Percentiles rank a stretch among this genome's conserved stretches.
Conservation (phyloP, 2,329 filamentous ascomycete genomes). For the Chaetothyriales sp. region DNA sequence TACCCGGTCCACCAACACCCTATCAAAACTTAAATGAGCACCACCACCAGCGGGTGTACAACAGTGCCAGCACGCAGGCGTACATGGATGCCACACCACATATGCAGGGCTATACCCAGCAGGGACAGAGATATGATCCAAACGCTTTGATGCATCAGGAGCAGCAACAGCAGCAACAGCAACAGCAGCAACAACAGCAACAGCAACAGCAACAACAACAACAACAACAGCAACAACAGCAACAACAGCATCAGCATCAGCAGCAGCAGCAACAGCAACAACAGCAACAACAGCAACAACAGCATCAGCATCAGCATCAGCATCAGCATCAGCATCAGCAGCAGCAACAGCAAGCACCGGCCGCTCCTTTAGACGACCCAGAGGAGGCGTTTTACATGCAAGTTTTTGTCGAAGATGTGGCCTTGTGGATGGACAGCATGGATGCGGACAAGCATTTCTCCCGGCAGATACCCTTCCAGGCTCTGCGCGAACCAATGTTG, state of each 20-base stretch:
- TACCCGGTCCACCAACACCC: constrained; percentile 25
- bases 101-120: constrained; percentile 20
- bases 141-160: constrained; percentile 10
- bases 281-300: constrained; percentile 17
- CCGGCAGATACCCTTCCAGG: constrained; percentile 66
- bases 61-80: constrained; percentile 23
- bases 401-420: constrained; percentile 80
- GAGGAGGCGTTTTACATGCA: constrained; percentile 85
- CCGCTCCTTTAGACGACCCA: constrained; percentile 53
- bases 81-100: constrained; percentile 21
- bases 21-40: constrained; percentile 28
- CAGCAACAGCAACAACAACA: constrained; percentile 18
- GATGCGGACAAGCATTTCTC: constrained; percentile 79
- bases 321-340: constrained; percentile 13
- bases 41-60: constrained; percentile 28
- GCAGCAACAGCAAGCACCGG: constrained; percentile 19
- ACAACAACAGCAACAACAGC: neutral
- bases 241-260: constrained; percentile 1
- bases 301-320: neutral
- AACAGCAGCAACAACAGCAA: constrained; percentile 1
- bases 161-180: constrained; percentile 18
- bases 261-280: constrained; percentile 4
- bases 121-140: constrained; percentile 14
- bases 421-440: constrained; percentile 87
- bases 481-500: constrained; percentile 72